Percentiles rank a stretch among this genome's conserved stretches.
phyloP scores from a whole-genome alignment of 2,329 filamentous ascomycete genomes.

The Hymenoscyphus linearis region DNA sequence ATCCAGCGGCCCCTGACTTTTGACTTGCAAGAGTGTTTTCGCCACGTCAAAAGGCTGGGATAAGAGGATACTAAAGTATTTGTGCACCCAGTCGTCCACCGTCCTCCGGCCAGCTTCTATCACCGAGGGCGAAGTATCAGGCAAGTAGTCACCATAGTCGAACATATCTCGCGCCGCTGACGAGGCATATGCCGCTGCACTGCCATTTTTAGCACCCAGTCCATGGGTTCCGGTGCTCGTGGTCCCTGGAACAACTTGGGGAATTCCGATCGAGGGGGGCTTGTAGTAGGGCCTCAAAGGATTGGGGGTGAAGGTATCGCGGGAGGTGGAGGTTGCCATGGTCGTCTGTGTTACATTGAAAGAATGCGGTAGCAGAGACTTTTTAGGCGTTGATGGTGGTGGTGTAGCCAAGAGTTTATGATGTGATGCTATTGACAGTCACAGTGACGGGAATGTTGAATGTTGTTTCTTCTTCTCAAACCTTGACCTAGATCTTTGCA shows the following conservation, averaged over 20 bases:
- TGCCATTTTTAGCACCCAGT: constrained; percentile 31
- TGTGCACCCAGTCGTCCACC: constrained; percentile 82
- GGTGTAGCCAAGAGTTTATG: background rate
- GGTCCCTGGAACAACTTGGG: constrained; percentile 37
- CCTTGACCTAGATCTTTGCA: background rate
- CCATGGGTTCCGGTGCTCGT: constrained; percentile 32
- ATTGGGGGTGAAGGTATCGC: constrained; percentile 51
- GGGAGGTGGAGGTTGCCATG: constrained; percentile 41
- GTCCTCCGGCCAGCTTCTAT: constrained; percentile 71
- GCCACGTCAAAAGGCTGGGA: constrained; percentile 96
- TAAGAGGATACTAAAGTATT: constrained; percentile 83
- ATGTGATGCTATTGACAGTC: background rate
- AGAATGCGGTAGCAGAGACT: background rate
- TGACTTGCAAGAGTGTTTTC: constrained; percentile 85
- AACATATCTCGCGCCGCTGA: constrained; percentile 77
- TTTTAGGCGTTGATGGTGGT: background rate
- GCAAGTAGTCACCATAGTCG: constrained; percentile 84
- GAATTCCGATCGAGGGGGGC: constrained; percentile 60
- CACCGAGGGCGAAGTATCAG: constrained; percentile 68
- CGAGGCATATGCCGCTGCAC: constrained; percentile 48
- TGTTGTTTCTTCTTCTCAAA: background rate
- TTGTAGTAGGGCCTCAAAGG: constrained; percentile 56
- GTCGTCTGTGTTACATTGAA: constrained; percentile 5
- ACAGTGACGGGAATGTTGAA: no score
- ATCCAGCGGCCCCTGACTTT: constrained; percentile 40